Evolutionary conservation across 768 basidiomycete genomes (phyloP).

Genomic region (Hydnomerulius pinastri): DNA sequence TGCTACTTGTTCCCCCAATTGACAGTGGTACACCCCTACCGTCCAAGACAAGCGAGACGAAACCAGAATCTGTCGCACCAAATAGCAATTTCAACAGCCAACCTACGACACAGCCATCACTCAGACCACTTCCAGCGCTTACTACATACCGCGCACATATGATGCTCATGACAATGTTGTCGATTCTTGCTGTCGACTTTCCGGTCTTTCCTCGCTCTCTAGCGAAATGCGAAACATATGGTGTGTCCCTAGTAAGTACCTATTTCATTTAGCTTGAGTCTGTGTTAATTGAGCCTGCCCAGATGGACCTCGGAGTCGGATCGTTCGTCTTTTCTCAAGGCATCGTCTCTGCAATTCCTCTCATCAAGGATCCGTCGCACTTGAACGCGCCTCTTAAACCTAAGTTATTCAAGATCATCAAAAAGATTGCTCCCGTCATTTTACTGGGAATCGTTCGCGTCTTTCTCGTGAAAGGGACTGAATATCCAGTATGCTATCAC

Average conservation of each 20-base stretch:
- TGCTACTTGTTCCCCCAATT: slow-evolving; percentile 45
- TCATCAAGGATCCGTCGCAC: slow-evolving; percentile 63
- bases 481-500: slow-evolving; percentile 78
- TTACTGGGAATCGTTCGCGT: slow-evolving; percentile 77
- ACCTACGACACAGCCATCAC: background rate
- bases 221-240: slow-evolving; percentile 93
- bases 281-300: slow-evolving; percentile 3
- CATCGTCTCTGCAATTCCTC: slow-evolving; percentile 81
- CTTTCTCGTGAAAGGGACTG: slow-evolving; percentile 84
- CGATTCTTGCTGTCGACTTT: slow-evolving; percentile 96
- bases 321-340: slow-evolving; percentile 98
- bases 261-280: background rate
- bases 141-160: slow-evolving; percentile 91
- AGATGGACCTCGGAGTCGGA: slow-evolving; percentile 99
- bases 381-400: slow-evolving; percentile 48
- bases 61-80: background rate
- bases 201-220: slow-evolving; percentile 84
- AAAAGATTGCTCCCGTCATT: slow-evolving; percentile 68
- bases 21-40: slow-evolving; percentile 54
- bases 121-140: slow-evolving; percentile 66
- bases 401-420: slow-evolving; percentile 52
- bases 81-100: background rate
- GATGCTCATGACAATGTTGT: slow-evolving; percentile 89
- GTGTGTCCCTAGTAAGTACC: slow-evolving; percentile 81
- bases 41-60: slow-evolving; percentile 32